Conservation (phyloP, 2,329 filamentous ascomycete species). For the Hypoxylon sp. region DNA sequence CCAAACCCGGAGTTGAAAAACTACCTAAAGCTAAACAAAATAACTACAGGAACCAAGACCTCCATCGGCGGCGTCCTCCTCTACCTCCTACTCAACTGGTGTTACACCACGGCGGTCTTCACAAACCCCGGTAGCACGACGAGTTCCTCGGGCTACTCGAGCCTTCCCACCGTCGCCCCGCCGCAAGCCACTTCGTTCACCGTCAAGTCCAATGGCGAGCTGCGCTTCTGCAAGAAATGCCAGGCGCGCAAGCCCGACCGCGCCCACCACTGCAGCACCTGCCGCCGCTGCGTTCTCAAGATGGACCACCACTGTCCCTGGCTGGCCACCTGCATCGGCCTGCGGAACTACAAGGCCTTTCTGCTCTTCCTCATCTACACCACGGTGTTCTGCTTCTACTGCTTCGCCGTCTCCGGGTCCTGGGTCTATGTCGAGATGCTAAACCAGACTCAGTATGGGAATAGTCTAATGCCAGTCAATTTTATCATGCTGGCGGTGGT, state of each 20-base stretch:
- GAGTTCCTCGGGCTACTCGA: slow-evolving; percentile 79
- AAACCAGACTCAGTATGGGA: slow-evolving; percentile 77
- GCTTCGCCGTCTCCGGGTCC: slow-evolving; percentile 80
- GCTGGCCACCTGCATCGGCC: slow-evolving; percentile 94
- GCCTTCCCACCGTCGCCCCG: slow-evolving; percentile 80
- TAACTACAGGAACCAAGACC: slow-evolving; percentile 63
- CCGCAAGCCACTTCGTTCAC: slow-evolving; percentile 81
- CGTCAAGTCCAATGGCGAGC: slow-evolving; percentile 89
- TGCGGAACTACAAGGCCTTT: slow-evolving; percentile 97
- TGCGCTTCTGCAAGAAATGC: slow-evolving; percentile 97
- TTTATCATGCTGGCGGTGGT: slow-evolving; percentile 90
- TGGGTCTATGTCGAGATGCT: slow-evolving; percentile 92
- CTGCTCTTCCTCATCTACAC: slow-evolving; percentile 93
- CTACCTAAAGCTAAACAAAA: slow-evolving; percentile 28
- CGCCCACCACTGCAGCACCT: slow-evolving; percentile 96
- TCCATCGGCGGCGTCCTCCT: slow-evolving; percentile 78
- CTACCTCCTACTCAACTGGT: slow-evolving; percentile 86
- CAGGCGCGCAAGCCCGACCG: slow-evolving; percentile 95
- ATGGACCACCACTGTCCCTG: slow-evolving; percentile 99
- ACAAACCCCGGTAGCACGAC: slow-evolving; percentile 85
- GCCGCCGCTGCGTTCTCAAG: slow-evolving; percentile 93
- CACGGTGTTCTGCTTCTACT: slow-evolving; percentile 85
- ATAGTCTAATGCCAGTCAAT: slow-evolving; percentile 88
- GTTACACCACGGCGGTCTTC: slow-evolving; percentile 94
- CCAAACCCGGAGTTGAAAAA: background rate